These are phyloP conservation scores for Zymoseptoria crescenta DNA, from an alignment of 2,329 filamentous ascomycete genomes.

Conservation along the genomic window DNA sequence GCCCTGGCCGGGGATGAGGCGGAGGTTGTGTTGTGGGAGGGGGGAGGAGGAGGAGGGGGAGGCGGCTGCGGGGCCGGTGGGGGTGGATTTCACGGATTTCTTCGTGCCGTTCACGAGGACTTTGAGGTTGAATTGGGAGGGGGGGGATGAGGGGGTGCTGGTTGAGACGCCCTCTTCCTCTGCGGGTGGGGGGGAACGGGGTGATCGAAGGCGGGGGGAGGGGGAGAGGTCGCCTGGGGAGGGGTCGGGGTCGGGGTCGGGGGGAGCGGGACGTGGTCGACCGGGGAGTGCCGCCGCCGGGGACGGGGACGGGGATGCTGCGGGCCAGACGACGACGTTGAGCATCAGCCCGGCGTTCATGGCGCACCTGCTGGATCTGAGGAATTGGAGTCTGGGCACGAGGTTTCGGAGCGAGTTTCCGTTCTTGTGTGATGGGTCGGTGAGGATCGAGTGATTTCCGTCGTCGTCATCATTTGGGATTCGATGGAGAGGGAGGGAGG, in stretches of 20 bases:
- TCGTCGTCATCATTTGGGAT: slow-evolving; percentile 10
- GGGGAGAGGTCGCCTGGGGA: too few species aligned
- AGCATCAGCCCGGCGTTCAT: slow-evolving; percentile 84
- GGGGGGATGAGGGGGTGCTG: slow-evolving; percentile 62
- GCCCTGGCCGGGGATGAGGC: slow-evolving; percentile 71
- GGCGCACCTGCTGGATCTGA: slow-evolving; percentile 62
- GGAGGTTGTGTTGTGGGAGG: too few species aligned
- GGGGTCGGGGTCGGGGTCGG: too few species aligned
- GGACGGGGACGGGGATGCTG: not conserved
- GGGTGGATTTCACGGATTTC: slow-evolving; percentile 63
- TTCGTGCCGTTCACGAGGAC: slow-evolving; percentile 75
- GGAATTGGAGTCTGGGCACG: slow-evolving; percentile 75
- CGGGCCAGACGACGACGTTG: slow-evolving; percentile 44
- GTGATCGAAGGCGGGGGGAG: too few species aligned
- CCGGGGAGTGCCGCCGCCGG: too few species aligned
- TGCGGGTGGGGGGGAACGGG: too few species aligned
- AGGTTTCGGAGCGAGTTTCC: slow-evolving; percentile 27
- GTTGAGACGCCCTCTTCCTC: too few species aligned
- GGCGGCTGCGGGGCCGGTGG: too few species aligned
- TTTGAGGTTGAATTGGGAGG: slow-evolving; percentile 75
- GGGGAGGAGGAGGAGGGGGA: too few species aligned
- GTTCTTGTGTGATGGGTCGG: slow-evolving; percentile 23
- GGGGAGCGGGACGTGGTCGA: too few species aligned
- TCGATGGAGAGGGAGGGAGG: too few species aligned
- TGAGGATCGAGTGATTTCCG: slow-evolving; percentile 24